These are phyloP conservation scores for Candida labiduridarum DNA, from an alignment of 1,139 yeast species.

Conservation along the genomic window DNA sequence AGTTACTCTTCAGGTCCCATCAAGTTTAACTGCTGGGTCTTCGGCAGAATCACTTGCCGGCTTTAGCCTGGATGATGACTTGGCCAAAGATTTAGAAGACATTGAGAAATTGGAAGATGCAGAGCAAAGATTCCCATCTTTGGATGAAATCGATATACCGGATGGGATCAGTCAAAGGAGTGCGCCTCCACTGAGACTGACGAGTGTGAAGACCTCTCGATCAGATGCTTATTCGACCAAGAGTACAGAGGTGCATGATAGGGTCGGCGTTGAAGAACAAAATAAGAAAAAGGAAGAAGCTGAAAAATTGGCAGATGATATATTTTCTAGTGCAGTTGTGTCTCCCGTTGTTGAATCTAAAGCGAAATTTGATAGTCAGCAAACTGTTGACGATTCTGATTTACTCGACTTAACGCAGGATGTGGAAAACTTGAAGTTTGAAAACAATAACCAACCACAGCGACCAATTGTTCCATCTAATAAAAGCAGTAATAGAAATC, in stretches of 20 bases:
- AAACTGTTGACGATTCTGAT: background rate
- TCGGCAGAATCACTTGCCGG: conserved; percentile 13
- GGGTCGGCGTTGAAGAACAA: conserved; percentile 21
- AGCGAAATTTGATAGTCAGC: conserved; percentile 1
- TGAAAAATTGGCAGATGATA: conserved; percentile 45
- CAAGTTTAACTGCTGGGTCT: conserved; percentile 4
- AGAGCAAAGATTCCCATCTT: conserved; percentile 47
- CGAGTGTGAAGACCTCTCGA: conserved; percentile 5
- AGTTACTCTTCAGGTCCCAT: conserved; percentile 3
- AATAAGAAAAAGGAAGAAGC: conserved; percentile 19
- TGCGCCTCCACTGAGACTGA: conserved; percentile 5
- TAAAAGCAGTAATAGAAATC: conserved; percentile 9
- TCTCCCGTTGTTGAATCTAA: background rate
- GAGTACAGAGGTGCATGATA: conserved; percentile 4
- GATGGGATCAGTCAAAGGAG: conserved; percentile 6
- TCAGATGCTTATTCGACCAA: conserved; percentile 5
- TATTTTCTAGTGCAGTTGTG: conserved; percentile 25
- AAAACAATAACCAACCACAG: background rate
- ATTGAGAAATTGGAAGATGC: conserved; percentile 42
- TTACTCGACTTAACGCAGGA: conserved; percentile 8
- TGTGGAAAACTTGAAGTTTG: conserved; percentile 4
- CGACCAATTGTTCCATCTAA: conserved; percentile 10
- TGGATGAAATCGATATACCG: conserved; percentile 32
- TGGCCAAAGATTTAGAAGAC: conserved; percentile 5
- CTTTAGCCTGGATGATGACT: conserved; percentile 15